Evolutionary conservation across 768 basidiomycete genomes (phyloP).

Genomic region (Trametes maxima): DNA sequence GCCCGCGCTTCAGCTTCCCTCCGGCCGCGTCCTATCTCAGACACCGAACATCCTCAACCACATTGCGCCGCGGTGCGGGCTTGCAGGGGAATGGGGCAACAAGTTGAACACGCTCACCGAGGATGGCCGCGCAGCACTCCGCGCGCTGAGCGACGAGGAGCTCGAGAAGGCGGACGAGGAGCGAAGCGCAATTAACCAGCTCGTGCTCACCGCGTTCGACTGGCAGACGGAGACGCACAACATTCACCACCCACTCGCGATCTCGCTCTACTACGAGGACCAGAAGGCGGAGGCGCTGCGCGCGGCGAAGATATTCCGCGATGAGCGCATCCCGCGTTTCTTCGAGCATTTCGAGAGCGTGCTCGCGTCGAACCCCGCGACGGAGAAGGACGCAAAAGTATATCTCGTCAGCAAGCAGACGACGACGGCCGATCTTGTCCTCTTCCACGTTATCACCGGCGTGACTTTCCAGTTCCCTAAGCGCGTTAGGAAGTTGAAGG

Average conservation of each 20-base stretch:
- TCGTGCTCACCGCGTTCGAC: conserved; percentile 42
- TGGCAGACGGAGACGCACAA: conserved; percentile 38
- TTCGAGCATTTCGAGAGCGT: conserved; percentile 41
- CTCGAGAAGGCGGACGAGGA: conserved; percentile 36
- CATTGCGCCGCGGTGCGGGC: conserved; percentile 38
- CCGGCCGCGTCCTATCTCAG: conserved; percentile 37
- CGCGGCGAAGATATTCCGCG: conserved; percentile 39
- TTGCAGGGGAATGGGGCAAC: conserved; percentile 31
- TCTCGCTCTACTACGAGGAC: conserved; percentile 41
- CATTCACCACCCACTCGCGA: conserved; percentile 41
- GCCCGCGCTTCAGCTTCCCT: conserved; percentile 40
- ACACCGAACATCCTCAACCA: conserved; percentile 41
- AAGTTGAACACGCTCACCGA: conserved; percentile 10
- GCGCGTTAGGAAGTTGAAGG: conserved; percentile 30
- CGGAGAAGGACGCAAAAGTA: conserved; percentile 23
- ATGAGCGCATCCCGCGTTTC: conserved; percentile 43
- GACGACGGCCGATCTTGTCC: conserved; percentile 45
- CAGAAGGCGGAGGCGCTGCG: conserved; percentile 41
- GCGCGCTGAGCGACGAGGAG: conserved; percentile 28
- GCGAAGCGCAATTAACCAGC: conserved; percentile 39
- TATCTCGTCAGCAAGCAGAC: conserved; percentile 36
- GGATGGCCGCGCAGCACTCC: conserved; percentile 7
- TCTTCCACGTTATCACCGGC: conserved; percentile 43
- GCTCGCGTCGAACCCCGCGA: conserved; percentile 31
- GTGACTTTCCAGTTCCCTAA: conserved; percentile 41